These are phyloP conservation scores for Asterophora parasitica DNA, from an alignment of 768 basidiomycete genomes.

Conservation along the genomic window DNA sequence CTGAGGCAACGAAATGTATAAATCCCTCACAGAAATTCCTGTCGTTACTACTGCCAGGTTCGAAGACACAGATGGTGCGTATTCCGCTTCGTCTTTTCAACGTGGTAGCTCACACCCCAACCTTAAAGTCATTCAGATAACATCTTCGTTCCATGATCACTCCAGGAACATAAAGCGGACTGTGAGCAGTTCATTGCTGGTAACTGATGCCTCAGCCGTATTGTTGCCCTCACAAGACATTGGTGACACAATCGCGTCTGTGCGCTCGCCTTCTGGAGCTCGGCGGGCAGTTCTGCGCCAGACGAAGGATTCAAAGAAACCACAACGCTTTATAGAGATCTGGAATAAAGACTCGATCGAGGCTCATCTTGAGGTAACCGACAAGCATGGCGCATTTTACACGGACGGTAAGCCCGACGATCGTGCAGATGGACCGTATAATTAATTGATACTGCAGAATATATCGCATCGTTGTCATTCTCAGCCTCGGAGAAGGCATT, in stretches of 20 bases:
- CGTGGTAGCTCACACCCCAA: neutral
- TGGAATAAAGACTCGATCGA: slow-evolving; percentile 45
- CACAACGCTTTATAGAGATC: slow-evolving; percentile 55
- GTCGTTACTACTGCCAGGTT: slow-evolving; percentile 32
- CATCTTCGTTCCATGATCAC: slow-evolving; percentile 48
- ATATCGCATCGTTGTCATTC: slow-evolving; percentile 48
- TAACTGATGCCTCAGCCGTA: slow-evolving; percentile 16
- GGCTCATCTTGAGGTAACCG: slow-evolving; percentile 50
- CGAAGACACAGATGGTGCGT: slow-evolving; percentile 19
- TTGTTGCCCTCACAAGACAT: slow-evolving; percentile 30
- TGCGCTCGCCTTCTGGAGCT: slow-evolving; percentile 36
- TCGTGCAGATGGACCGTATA: too few species aligned
- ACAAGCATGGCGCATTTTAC: slow-evolving; percentile 55
- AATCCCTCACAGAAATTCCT: slow-evolving; percentile 36
- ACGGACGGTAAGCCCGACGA: slow-evolving; percentile 43
- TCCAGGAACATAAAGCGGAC: slow-evolving; percentile 42
- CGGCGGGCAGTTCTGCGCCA: slow-evolving; percentile 44
- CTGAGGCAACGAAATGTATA: slow-evolving; percentile 27
- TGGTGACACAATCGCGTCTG: slow-evolving; percentile 35
- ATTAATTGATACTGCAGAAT: slow-evolving; percentile 34
- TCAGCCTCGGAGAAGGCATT: slow-evolving; percentile 47
- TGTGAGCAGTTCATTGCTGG: slow-evolving; percentile 34
- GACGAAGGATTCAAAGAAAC: slow-evolving; percentile 31
- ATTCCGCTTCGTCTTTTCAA: neutral
- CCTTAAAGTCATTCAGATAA: slow-evolving; percentile 36